phyloP scores from a whole-genome alignment of 1,139 yeast species.

The Groenewaldozyma sp. region DNA sequence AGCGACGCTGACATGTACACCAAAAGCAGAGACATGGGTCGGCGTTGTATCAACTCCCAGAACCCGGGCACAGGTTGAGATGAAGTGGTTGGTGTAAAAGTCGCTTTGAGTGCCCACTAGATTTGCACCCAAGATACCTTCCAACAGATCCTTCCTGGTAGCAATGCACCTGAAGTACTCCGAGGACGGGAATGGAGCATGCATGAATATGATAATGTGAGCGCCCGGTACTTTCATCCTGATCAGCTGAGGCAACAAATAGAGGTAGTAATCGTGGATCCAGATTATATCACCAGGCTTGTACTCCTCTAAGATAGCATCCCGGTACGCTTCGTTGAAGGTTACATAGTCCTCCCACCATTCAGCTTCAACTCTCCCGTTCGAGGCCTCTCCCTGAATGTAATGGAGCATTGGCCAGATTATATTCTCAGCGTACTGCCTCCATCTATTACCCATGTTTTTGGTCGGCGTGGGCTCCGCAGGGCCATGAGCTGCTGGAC shows the following conservation, averaged over 20 bases:
- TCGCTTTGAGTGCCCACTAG: slow-evolving; percentile 78
- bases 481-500: not conserved
- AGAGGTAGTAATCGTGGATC: slow-evolving; percentile 87
- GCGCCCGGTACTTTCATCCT: slow-evolving; percentile 78
- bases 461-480: slow-evolving; percentile 22
- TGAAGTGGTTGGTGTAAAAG: slow-evolving; percentile 81
- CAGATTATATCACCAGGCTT: slow-evolving; percentile 88
- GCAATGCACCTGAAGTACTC: slow-evolving; percentile 88
- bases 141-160: slow-evolving; percentile 69
- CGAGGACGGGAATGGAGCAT: slow-evolving; percentile 80
- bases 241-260: slow-evolving; percentile 76
- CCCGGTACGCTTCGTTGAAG: slow-evolving; percentile 84
- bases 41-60: slow-evolving; percentile 35
- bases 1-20: slow-evolving; percentile 62
- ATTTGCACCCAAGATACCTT: slow-evolving; percentile 87
- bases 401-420: slow-evolving; percentile 95
- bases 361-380: slow-evolving; percentile 51
- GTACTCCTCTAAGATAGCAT: slow-evolving; percentile 62
- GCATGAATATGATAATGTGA: slow-evolving; percentile 72
- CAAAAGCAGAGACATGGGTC: slow-evolving; percentile 62
- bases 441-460: slow-evolving; percentile 54
- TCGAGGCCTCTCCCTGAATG: slow-evolving; percentile 61
- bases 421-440: slow-evolving; percentile 79
- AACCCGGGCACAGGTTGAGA: slow-evolving; percentile 63
- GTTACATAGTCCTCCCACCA: slow-evolving; percentile 92